Evolutionary conservation across 257 asterid species (phyloP), one percentile per base, ranked within the genome.

Genomic region (Capsicum chinense): DNA sequence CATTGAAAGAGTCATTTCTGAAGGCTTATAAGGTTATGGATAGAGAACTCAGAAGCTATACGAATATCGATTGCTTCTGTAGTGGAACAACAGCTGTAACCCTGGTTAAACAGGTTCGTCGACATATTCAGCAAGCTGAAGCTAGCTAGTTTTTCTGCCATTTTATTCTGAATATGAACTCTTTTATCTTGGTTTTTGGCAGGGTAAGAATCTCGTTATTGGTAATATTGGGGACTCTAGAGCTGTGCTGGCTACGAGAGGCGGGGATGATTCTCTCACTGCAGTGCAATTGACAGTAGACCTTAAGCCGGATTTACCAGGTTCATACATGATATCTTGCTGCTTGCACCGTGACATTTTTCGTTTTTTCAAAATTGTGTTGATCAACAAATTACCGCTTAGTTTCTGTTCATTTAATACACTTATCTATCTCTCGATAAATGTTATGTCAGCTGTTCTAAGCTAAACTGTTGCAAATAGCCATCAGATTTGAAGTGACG

Each of bases 181-280:
- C 5, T 39, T 9, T 37, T 83, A 3, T 82, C 42, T 79, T 59
- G 56, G 9, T 26, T 16, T 86, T 86, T 35, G 83, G 83, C 83
- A 93, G 97, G 97, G 97, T 26, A 88, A 84, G 85, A 91, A 92
- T 91, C 92, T 93, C 85, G 90, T 93, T 15, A 82, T 93, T 88
- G 97, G 95, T 87, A 89, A 93, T 78, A 69, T 93, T 82, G 97
- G 97, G 85, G 97, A 93, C 88, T 93, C 97, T 3, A 91, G 97
- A 87, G 97, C 95, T 79, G 88, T 93, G 67, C 83, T 93, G 83
- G 95, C 93, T 83, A 92, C 92, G 13, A 87, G 95, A 87, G 92
- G 86, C 83, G 92, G 86, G 66, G 86, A 88, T 83, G 83, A 88
- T 85, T 83, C 83, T 69, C 90, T 93, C 62, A 79, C 86, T 59